Conservation (phyloP, 345 rosid genomes). For the Eucalyptus cloeziana region DNA sequence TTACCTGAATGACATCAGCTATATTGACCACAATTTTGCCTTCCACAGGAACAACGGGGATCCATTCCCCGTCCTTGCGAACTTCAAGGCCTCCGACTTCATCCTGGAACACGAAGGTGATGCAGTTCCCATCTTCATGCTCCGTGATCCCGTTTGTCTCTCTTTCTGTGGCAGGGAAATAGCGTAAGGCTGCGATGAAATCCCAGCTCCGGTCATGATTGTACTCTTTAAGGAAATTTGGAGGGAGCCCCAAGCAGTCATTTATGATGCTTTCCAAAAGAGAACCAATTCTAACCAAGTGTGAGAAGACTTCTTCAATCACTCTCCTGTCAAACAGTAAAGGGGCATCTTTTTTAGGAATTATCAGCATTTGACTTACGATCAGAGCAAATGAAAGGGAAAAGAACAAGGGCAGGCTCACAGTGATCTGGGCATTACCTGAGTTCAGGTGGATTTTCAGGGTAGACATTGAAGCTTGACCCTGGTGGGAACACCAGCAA, state of each 20-base stretch:
- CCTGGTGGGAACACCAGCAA: constrained; percentile 24
- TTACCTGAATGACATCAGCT: constrained; percentile 38
- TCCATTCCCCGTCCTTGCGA: constrained; percentile 23
- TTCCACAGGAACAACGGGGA: constrained; percentile 14
- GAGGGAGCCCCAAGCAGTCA: constrained; percentile 33
- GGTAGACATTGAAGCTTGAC: constrained; percentile 31
- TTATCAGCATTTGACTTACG: neutral
- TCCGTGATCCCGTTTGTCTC: constrained; percentile 28
- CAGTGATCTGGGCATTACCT: constrained; percentile 1
- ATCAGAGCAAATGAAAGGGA: neutral
- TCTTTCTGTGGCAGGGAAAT: constrained; percentile 22
- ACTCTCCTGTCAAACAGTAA: constrained; percentile 7
- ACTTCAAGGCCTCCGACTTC: constrained; percentile 40
- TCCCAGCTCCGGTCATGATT: constrained; percentile 49
- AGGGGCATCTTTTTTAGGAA: neutral
- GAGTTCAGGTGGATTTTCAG: constrained; percentile 23
- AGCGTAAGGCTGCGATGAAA: constrained; percentile 20
- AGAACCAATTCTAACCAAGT: constrained; percentile 5
- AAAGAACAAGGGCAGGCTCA: neutral
- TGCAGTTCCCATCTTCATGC: constrained; percentile 36
- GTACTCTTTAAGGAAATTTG: constrained; percentile 22
- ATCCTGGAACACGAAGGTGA: constrained; percentile 43
- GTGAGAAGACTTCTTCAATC: constrained; percentile 16
- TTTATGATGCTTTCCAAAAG: constrained; percentile 27
- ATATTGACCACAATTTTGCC: constrained; percentile 27